Evolutionary conservation across 2,329 filamentous ascomycete species (phyloP).

Genomic region (Diaporthe citriasiana): DNA sequence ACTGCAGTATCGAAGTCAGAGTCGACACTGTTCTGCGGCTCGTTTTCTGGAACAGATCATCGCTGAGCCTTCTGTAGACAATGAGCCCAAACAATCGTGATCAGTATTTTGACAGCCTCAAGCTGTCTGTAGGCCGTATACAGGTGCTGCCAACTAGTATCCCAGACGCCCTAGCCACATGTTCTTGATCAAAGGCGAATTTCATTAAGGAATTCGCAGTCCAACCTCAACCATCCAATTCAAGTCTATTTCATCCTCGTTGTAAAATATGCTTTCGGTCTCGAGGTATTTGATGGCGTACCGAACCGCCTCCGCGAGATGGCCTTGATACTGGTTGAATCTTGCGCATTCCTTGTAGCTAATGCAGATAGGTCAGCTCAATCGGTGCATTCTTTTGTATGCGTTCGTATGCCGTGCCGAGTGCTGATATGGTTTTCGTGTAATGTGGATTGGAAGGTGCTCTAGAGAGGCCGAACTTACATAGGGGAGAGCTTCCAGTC

Average conservation of each 20-base stretch:
- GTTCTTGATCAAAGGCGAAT: background rate
- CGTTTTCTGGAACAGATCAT: background rate
- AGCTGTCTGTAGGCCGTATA: background rate
- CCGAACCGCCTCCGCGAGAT: background rate
- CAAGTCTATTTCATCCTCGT: conserved; percentile 15
- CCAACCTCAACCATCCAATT: conserved; percentile 4
- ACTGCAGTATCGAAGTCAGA: background rate
- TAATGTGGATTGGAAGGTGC: background rate
- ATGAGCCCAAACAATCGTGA: background rate
- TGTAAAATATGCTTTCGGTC: background rate
- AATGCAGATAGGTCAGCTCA: background rate
- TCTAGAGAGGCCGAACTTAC: background rate
- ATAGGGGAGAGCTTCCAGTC: background rate
- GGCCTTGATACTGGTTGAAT: background rate
- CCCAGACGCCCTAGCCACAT: background rate
- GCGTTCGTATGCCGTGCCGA: background rate
- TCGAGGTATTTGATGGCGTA: background rate
- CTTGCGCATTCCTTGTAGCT: conserved; percentile 9
- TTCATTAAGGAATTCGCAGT: background rate
- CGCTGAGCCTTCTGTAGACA: background rate
- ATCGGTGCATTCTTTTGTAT: background rate
- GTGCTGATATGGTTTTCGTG: background rate
- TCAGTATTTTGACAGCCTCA: background rate
- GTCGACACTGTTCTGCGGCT: background rate
- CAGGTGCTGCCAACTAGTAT: background rate